These are phyloP conservation scores for Colletotrichum incanum DNA, from an alignment of 2,329 filamentous ascomycete species.

Conservation along the genomic window DNA sequence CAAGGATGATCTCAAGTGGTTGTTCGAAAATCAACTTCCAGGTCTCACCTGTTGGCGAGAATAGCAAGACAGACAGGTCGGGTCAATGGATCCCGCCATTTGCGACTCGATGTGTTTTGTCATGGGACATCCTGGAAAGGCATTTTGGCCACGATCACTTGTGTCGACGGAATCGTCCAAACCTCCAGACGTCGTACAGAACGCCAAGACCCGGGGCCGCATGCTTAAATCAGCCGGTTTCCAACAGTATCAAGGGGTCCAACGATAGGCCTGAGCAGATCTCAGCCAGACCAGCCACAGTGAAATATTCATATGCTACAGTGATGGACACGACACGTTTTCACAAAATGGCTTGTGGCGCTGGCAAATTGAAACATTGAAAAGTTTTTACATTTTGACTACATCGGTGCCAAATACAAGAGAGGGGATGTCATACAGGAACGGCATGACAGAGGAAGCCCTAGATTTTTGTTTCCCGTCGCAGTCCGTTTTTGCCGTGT, in stretches of 20 bases:
- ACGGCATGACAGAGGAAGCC: conserved; percentile 42
- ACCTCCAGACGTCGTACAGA: conserved; percentile 15
- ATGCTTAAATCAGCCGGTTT: conserved; percentile 21
- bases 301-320: no score
- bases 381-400: conserved; percentile 21
- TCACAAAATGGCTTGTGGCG: neutral
- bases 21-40: neutral
- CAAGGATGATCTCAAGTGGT: neutral
- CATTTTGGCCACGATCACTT: neutral
- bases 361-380: neutral
- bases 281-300: neutral
- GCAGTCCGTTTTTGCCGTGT: conserved; percentile 29
- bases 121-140: neutral
- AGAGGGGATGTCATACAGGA: conserved; percentile 57
- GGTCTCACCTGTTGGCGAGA: neutral
- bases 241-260: neutral
- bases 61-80: neutral
- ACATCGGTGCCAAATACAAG: conserved; percentile 49
- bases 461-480: conserved; percentile 32
- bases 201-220: conserved; percentile 23
- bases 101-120: no score
- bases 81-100: neutral
- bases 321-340: neutral
- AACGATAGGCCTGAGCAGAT: neutral
- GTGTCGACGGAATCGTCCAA: conserved; percentile 5